These are phyloP conservation scores for Scutellaria minor DNA, from an alignment of 257 asterid species.

Conservation along the genomic window DNA sequence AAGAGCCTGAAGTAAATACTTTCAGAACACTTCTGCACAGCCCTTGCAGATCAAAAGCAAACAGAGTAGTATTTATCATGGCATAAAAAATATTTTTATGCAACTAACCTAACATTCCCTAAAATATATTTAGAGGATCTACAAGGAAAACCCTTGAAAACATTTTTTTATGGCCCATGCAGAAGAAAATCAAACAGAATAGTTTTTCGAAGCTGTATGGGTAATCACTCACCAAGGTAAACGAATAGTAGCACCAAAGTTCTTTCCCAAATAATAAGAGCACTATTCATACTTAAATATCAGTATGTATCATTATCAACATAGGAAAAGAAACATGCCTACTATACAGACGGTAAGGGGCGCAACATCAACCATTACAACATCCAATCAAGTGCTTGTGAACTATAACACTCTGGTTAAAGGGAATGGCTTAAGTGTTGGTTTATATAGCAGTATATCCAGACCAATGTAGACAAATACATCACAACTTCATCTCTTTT, in stretches of 20 bases:
- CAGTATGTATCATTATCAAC: too few relatives aligned
- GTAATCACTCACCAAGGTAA: background rate
- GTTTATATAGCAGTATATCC: background rate
- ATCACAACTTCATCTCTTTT: background rate
- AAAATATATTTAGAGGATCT: background rate
- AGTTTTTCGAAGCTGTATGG: background rate
- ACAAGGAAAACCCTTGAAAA: background rate
- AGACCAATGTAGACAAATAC: background rate
- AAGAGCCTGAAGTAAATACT: background rate
- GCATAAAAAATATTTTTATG: too few relatives aligned
- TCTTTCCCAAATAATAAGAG: too few relatives aligned
- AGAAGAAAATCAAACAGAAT: background rate
- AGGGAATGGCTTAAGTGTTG: conserved; percentile 1
- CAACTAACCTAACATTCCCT: too few relatives aligned
- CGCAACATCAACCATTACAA: background rate
- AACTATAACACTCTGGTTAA: background rate
- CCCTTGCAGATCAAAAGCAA: background rate
- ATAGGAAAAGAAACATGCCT: background rate
- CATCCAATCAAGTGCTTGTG: background rate
- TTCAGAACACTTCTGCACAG: background rate
- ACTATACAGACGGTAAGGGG: background rate
- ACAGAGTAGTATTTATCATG: too few relatives aligned
- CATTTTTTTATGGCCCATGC: background rate
- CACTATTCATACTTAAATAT: too few relatives aligned
- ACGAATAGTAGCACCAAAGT: background rate